A percentile compares a stretch with the other conserved stretches of the same genome.
These are phyloP conservation scores for Choiromyces venosus DNA, from an alignment of 495 filamentous ascomycete genomes.

Conservation along the genomic window DNA sequence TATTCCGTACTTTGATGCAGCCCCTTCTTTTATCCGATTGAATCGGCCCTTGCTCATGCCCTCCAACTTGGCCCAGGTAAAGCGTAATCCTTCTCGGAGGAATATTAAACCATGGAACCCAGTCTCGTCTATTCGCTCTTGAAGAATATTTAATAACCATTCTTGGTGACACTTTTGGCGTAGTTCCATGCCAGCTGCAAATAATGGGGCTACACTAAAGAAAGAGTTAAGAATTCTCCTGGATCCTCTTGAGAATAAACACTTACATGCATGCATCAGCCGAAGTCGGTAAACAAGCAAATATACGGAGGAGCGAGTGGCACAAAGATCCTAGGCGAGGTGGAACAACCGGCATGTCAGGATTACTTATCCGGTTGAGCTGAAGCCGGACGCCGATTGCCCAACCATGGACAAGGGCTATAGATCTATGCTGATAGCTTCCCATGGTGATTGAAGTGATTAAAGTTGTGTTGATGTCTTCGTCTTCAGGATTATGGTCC, in stretches of 20 bases:
- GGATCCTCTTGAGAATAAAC: not conserved
- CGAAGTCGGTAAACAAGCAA: constrained; percentile 30
- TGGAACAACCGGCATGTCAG: constrained; percentile 24
- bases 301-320: constrained; percentile 33
- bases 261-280: constrained; percentile 37
- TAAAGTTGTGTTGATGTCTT: constrained; percentile 33
- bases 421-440: constrained; percentile 29
- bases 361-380: constrained; percentile 35
- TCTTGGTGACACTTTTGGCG: constrained; percentile 36
- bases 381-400: constrained; percentile 34
- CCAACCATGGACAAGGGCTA: constrained; percentile 35
- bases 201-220: constrained; percentile 30
- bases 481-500: constrained; percentile 22
- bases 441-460: constrained; percentile 21
- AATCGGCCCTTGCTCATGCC: constrained; percentile 34
- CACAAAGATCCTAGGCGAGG: constrained; percentile 34
- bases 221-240: not conserved
- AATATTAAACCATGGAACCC: constrained; percentile 34
- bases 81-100: constrained; percentile 34
- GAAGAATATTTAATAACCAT: constrained; percentile 21
- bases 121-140: constrained; percentile 28
- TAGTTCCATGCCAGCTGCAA: constrained; percentile 35
- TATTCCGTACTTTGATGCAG: constrained; percentile 32
- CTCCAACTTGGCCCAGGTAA: constrained; percentile 35
- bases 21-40: constrained; percentile 38